These are phyloP conservation scores for Dactylellina sp. DNA, from an alignment of 2,329 filamentous ascomycete genomes.

Conservation along the genomic window DNA sequence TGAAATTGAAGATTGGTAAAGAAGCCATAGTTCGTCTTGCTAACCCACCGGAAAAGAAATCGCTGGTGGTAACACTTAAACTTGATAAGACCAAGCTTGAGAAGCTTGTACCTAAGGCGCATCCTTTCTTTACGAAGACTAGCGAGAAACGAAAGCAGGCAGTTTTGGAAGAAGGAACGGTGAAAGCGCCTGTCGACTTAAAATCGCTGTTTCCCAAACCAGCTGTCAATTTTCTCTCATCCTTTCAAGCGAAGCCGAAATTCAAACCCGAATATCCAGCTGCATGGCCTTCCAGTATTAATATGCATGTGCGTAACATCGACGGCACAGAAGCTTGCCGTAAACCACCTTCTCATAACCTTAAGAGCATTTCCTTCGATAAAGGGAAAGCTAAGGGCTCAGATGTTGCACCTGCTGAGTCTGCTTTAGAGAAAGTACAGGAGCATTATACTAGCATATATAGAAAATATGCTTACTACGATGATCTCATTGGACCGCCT, in stretches of 20 bases:
- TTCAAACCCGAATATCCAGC: slow-evolving; percentile 36
- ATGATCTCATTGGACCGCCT: slow-evolving; percentile 26
- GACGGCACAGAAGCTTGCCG: slow-evolving; percentile 3
- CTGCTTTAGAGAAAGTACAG: slow-evolving; percentile 21
- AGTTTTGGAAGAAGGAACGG: slow-evolving; percentile 4
- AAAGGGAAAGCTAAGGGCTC: slow-evolving; percentile 46
- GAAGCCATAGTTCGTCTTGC: slow-evolving; percentile 28
- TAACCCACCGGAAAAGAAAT: slow-evolving; percentile 25
- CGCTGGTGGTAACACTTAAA: slow-evolving; percentile 31
- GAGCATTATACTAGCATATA: slow-evolving; percentile 17
- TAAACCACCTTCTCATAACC: slow-evolving; percentile 22
- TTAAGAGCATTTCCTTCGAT: slow-evolving; percentile 12
- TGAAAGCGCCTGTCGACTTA: slow-evolving; percentile 4
- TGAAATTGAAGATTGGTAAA: slow-evolving; percentile 44
- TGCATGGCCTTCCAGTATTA: slow-evolving; percentile 39
- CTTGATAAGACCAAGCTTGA: slow-evolving; percentile 35
- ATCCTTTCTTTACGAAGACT: slow-evolving; percentile 49
- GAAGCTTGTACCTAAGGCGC: slow-evolving; percentile 36
- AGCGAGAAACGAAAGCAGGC: slow-evolving; percentile 39
- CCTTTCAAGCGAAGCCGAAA: slow-evolving; percentile 48
- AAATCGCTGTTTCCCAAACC: slow-evolving; percentile 12
- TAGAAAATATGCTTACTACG: slow-evolving; percentile 30
- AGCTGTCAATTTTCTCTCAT: slow-evolving; percentile 14
- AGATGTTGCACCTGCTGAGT: slow-evolving; percentile 35
- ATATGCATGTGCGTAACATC: slow-evolving; percentile 40